phyloP scores from a whole-genome alignment of 1,139 yeast genomes.

The Torulaspora pretoriensis region DNA sequence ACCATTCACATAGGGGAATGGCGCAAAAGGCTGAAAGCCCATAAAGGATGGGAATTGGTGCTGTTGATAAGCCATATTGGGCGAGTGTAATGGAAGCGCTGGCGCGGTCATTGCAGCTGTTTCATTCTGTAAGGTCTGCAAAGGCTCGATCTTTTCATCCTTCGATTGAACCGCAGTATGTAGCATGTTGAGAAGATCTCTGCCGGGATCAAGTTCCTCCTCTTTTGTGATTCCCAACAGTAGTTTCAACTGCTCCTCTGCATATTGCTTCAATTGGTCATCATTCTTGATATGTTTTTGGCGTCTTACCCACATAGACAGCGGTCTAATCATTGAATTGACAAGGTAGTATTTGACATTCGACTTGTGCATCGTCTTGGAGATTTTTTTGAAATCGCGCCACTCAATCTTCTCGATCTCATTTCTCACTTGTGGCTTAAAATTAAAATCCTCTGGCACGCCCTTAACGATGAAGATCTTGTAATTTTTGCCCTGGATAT shows the following conservation, averaged over 20 bases:
- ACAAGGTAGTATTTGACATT: conserved; percentile 55
- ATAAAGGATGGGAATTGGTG: conserved; percentile 19
- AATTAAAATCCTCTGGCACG: conserved; percentile 70
- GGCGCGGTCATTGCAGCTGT: conserved; percentile 21
- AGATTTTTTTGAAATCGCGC: conserved; percentile 48
- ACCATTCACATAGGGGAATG: conserved; percentile 37
- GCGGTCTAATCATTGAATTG: conserved; percentile 57
- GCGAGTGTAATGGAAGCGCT: conserved; percentile 1
- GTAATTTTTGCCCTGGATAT: conserved; percentile 77
- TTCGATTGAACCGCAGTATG: conserved; percentile 41
- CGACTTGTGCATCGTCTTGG: conserved; percentile 31
- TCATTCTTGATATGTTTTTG: conserved; percentile 53
- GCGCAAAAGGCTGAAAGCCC: conserved; percentile 33
- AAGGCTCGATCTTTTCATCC: conserved; percentile 24
- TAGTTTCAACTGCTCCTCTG: conserved; percentile 60
- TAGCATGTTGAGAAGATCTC: conserved; percentile 64
- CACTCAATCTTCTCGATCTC: conserved; percentile 75
- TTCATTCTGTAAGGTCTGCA: conserved; percentile 25
- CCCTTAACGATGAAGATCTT: conserved; percentile 74
- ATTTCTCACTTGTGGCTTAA: conserved; percentile 78
- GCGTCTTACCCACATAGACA: conserved; percentile 52
- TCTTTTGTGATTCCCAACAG: conserved; percentile 53
- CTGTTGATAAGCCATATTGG: conserved; percentile 2
- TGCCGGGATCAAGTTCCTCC: conserved; percentile 58
- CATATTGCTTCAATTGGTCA: conserved; percentile 45